These are phyloP conservation scores for Elaphomyces granulatus DNA, from an alignment of 495 filamentous ascomycete species.

Conservation along the genomic window DNA sequence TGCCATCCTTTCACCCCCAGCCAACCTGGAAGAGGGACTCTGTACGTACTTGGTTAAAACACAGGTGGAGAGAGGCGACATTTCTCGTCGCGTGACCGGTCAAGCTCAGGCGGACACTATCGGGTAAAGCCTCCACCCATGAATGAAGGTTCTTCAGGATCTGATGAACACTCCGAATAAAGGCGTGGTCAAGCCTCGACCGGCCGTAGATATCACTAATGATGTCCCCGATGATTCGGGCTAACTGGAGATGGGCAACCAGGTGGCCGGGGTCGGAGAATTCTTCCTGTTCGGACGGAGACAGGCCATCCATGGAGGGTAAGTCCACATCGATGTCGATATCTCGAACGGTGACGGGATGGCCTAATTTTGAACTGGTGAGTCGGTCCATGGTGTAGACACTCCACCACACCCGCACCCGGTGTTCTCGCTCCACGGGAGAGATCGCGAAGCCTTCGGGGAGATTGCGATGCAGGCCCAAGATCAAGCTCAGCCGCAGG, in stretches of 20 bases:
- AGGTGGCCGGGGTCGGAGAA: constrained; percentile 15
- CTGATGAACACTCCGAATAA: constrained; percentile 16
- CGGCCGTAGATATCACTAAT: constrained; percentile 16
- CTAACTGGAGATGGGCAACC: constrained; percentile 12
- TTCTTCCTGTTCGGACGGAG: constrained; percentile 9
- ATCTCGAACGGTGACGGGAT: constrained; percentile 13
- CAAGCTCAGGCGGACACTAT: constrained; percentile 6
- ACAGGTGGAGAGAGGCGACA: constrained; percentile 14
- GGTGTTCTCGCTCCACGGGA: constrained; percentile 13
- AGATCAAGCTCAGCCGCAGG: constrained; percentile 9
- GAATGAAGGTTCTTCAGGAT: constrained; percentile 11
- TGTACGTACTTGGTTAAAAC: constrained; percentile 12
- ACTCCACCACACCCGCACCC: constrained; percentile 16
- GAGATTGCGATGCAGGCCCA: constrained; percentile 14
- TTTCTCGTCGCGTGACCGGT: constrained; percentile 6
- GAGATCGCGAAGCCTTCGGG: constrained; percentile 6
- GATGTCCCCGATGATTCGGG: constrained; percentile 14
- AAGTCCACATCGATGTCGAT: constrained; percentile 15
- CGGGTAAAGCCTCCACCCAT: constrained; percentile 14
- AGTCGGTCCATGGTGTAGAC: constrained; percentile 15
- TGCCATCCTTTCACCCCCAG: too few relatives aligned
- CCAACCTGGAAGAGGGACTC: not conserved
- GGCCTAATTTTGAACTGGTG: constrained; percentile 14
- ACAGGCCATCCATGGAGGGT: constrained; percentile 14
- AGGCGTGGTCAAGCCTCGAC: constrained; percentile 8